Percentiles rank a stretch among this genome's conserved stretches.
Conservation (phyloP, 148 eudicot species). For the Euryodendron excelsum region DNA sequence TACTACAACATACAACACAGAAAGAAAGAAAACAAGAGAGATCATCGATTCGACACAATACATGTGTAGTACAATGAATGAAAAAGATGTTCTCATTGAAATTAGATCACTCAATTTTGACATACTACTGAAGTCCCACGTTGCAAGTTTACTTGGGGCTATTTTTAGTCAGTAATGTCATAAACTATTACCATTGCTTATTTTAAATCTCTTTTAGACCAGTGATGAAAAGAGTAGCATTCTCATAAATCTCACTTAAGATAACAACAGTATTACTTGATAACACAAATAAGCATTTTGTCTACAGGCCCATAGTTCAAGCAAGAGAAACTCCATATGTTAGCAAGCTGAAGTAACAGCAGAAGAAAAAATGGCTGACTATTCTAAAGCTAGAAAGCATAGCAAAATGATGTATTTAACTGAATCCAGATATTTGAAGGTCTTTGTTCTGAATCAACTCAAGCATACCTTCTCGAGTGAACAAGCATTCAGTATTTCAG, state of each 20-base stretch:
- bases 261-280: not conserved
- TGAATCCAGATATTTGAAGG: not conserved
- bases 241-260: not conserved
- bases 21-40: too few relatives aligned
- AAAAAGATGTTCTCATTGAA: not conserved
- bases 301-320: not conserved
- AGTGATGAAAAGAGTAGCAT: not conserved
- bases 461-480: conserved; percentile 55
- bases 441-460: not conserved
- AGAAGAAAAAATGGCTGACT: not conserved
- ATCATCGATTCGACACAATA: too few relatives aligned
- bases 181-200: not conserved
- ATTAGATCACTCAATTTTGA: not conserved
- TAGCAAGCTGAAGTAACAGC: not conserved
- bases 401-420: not conserved
- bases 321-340: not conserved
- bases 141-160: not conserved
- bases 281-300: not conserved
- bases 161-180: not conserved
- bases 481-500: conserved; percentile 34
- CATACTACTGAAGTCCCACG: not conserved
- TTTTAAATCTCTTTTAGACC: not conserved
- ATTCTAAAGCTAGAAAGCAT: not conserved
- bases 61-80: not conserved
- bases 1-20: too few relatives aligned